A percentile compares a stretch with the other conserved stretches of the same genome.
phyloP scores from a whole-genome alignment of 2,329 filamentous ascomycete species.

The Paraconiothyrium brasiliense region DNA sequence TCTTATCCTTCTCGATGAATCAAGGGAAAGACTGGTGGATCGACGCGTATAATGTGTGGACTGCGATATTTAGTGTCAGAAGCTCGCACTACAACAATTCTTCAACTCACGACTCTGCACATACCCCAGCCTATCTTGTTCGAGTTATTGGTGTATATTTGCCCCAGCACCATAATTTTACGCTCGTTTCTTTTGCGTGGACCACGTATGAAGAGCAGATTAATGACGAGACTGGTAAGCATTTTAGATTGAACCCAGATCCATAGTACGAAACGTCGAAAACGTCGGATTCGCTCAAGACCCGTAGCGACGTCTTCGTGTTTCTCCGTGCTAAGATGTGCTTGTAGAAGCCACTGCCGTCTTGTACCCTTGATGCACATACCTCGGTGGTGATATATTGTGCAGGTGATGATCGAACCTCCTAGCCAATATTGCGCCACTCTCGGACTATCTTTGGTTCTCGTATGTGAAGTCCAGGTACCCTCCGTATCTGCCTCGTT shows the following conservation, averaged over 20 bases:
- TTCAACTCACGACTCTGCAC: background rate
- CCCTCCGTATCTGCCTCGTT: no score
- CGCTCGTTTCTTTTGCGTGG: conserved; percentile 15
- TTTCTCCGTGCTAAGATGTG: conserved; percentile 43
- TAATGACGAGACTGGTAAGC: conserved; percentile 20
- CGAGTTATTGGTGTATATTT: background rate
- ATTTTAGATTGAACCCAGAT: conserved; percentile 24
- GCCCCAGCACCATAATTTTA: background rate
- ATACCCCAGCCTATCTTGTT: background rate
- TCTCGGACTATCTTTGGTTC: no score
- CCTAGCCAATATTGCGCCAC: no score
- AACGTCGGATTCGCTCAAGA: conserved; percentile 32
- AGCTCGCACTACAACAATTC: background rate
- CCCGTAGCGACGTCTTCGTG: conserved; percentile 32
- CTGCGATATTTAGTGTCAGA: no score
- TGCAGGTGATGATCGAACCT: no score
- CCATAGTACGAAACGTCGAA: conserved; percentile 28
- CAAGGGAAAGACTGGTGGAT: no score
- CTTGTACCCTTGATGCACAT: no score
- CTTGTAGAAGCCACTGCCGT: conserved; percentile 36
- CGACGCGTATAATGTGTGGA: no score
- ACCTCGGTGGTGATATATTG: no score
- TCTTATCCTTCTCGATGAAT: no score
- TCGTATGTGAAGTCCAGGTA: no score
- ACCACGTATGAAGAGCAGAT: conserved; percentile 17